Evolutionary conservation across 202 grass and related monocot genomes (phyloP).

Genomic region (Setaria viridis): DNA sequence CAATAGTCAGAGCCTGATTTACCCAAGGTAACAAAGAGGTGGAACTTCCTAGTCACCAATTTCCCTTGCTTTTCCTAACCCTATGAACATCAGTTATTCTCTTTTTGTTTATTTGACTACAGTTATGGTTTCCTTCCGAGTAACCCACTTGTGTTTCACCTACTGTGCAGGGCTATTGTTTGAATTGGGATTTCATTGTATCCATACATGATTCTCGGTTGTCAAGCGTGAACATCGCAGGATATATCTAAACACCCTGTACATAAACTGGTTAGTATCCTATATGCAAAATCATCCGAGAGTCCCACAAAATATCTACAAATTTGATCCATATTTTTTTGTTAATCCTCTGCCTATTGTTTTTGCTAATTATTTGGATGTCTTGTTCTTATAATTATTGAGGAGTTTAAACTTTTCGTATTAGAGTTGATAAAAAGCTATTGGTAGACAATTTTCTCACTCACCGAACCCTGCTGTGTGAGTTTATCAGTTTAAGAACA

Average conservation of each 20-base stretch:
- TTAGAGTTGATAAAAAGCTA: not conserved
- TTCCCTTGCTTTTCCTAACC: not conserved
- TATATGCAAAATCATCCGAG: not conserved
- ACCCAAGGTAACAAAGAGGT: conserved; percentile 17
- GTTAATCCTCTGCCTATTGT: not conserved
- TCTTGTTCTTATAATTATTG: not conserved
- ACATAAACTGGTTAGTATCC: conserved; percentile 7
- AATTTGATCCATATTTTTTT: not conserved
- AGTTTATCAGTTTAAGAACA: not conserved
- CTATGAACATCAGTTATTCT: not conserved
- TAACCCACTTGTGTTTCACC: not conserved
- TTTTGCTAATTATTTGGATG: not conserved
- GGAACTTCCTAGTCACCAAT: not conserved
- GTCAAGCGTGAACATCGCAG: not conserved
- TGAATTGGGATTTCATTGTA: not conserved
- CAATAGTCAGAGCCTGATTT: not conserved
- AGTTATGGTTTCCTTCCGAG: not conserved
- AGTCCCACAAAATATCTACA: not conserved
- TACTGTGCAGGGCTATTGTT: not conserved
- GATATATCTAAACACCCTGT: not conserved
- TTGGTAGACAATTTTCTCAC: not conserved
- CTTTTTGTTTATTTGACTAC: not conserved
- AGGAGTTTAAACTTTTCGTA: not conserved
- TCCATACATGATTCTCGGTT: not conserved
- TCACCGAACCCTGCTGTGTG: not conserved